phyloP scores from a whole-genome alignment of 73 alveolate genomes.

The Paramecium tetraurelia region DNA sequence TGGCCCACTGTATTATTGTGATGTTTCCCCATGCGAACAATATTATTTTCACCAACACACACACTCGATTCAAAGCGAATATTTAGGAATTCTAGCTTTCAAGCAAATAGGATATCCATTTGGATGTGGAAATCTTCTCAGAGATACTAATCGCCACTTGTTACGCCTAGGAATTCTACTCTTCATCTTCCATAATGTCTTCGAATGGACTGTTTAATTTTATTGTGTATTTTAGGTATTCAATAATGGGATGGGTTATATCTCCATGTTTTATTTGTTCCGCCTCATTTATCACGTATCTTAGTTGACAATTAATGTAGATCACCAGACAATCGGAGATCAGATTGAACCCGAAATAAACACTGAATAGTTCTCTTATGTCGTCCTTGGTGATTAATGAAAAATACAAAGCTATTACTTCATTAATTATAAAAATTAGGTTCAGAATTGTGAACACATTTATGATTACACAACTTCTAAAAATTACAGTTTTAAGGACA shows the following conservation, averaged over 20 bases:
- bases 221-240: constrained; percentile 7
- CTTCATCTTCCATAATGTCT: background rate
- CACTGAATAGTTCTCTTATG: background rate
- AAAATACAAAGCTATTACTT: background rate
- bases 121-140: background rate
- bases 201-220: constrained; percentile 41
- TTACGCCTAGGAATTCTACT: background rate
- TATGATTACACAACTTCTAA: background rate
- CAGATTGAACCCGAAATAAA: background rate
- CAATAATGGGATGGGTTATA: background rate
- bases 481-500: background rate
- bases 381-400: background rate
- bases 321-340: background rate
- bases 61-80: background rate
- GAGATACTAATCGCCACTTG: constrained; percentile 7
- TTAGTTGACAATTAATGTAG: background rate
- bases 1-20: background rate
- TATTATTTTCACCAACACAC: background rate
- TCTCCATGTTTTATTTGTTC: constrained; percentile 9
- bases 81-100: background rate
- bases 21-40: constrained; percentile 16
- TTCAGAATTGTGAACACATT: background rate
- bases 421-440: background rate
- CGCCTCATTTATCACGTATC: constrained; percentile 3
- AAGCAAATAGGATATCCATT: background rate